A percentile compares a stretch with the other conserved stretches of the same genome.
Conservation (phyloP, 768 basidiomycete species). For the Agrocybe chaxingu region DNA sequence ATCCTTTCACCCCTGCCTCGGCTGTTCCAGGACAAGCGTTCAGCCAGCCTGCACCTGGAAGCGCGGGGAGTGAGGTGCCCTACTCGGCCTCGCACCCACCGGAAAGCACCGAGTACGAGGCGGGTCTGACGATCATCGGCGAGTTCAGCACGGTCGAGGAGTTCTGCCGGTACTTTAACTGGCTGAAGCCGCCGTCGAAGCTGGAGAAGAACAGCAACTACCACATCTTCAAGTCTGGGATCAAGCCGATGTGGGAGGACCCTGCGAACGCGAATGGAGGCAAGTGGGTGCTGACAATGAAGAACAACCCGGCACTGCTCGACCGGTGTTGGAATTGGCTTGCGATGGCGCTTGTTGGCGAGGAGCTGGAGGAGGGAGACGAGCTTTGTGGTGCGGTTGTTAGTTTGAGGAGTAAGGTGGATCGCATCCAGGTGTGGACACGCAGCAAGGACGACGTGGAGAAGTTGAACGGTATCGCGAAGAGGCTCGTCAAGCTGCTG, state of each 20-base stretch:
- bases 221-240: slow-evolving; percentile 91
- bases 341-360: slow-evolving; percentile 87
- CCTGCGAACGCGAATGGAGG: slow-evolving; percentile 88
- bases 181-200: slow-evolving; percentile 88
- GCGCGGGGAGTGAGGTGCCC: slow-evolving; percentile 24
- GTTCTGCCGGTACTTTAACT: slow-evolving; percentile 91
- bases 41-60: slow-evolving; percentile 16
- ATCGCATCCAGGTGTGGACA: slow-evolving; percentile 91
- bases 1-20: slow-evolving; percentile 51
- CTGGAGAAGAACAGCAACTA: slow-evolving; percentile 91
- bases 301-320: slow-evolving; percentile 71
- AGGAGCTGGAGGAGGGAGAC: slow-evolving; percentile 66
- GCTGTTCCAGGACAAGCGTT: slow-evolving; percentile 17
- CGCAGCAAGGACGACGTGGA: slow-evolving; percentile 84
- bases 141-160: slow-evolving; percentile 88
- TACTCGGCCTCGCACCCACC: slow-evolving; percentile 39
- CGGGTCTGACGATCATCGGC: slow-evolving; percentile 80
- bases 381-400: slow-evolving; percentile 89
- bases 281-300: slow-evolving; percentile 95
- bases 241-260: slow-evolving; percentile 98
- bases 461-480: slow-evolving; percentile 79
- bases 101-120: slow-evolving; percentile 78
- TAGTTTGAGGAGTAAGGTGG: slow-evolving; percentile 80
- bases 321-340: slow-evolving; percentile 91
- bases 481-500: slow-evolving; percentile 76